phyloP scores from a whole-genome alignment of 2,329 filamentous ascomycete species.

The Chaetothyriales sp. region DNA sequence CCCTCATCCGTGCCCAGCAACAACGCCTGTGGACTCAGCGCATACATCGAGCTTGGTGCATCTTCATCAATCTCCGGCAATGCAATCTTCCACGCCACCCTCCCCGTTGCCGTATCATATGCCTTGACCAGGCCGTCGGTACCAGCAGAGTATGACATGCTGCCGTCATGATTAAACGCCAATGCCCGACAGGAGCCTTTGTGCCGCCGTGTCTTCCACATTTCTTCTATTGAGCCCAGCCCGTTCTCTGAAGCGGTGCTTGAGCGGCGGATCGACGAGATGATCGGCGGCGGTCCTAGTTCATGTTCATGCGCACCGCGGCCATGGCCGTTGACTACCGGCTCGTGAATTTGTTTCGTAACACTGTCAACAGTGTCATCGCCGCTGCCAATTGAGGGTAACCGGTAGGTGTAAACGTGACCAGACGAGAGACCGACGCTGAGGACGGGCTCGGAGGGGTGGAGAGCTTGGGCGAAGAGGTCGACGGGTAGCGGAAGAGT shows the following conservation, averaged over 20 bases:
- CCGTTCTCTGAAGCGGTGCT: slow-evolving; percentile 41
- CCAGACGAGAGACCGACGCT: slow-evolving; percentile 57
- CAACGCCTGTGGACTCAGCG: slow-evolving; percentile 73
- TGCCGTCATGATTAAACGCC: slow-evolving; percentile 65
- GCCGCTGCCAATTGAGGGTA: slow-evolving; percentile 42
- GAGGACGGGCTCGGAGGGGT: slow-evolving; percentile 70
- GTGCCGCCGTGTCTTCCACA: slow-evolving; percentile 79
- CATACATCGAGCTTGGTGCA: slow-evolving; percentile 66
- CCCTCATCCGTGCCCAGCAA: slow-evolving; percentile 85
- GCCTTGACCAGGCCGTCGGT: slow-evolving; percentile 52
- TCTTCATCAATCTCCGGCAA: slow-evolving; percentile 50
- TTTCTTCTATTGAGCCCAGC: slow-evolving; percentile 61
- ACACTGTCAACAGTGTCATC: slow-evolving; percentile 27
- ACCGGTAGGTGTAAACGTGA: slow-evolving; percentile 42
- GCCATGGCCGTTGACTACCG: background rate
- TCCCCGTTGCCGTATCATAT: slow-evolving; percentile 44
- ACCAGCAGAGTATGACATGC: slow-evolving; percentile 47
- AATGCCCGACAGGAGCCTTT: slow-evolving; percentile 85
- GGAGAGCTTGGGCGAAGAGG: slow-evolving; percentile 75
- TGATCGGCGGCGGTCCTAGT: slow-evolving; percentile 2
- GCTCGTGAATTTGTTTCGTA: background rate
- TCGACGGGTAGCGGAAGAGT: slow-evolving; percentile 74
- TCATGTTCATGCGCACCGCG: too few relatives aligned
- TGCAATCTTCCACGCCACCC: slow-evolving; percentile 68
- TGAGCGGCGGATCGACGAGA: slow-evolving; percentile 16